Evolutionary conservation across 306 rosid genomes (phyloP).

Genomic region (Phaseolus lunatus): DNA sequence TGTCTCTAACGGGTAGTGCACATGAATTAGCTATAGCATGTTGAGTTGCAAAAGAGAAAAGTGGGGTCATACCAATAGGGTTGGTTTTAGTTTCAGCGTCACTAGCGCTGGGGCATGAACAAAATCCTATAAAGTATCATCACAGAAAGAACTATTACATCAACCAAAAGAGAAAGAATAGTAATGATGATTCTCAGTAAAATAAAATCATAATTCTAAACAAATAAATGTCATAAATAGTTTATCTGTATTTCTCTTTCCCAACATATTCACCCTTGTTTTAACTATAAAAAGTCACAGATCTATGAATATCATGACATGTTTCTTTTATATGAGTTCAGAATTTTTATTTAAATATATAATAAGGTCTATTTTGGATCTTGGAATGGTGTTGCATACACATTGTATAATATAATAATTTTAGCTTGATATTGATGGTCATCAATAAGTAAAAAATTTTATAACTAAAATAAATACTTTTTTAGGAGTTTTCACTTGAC

Average conservation of each 20-base stretch:
- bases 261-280: not conserved
- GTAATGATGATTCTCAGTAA: not conserved
- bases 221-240: not conserved
- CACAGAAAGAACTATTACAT: not conserved
- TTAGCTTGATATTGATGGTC: too few relatives aligned
- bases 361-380: too few relatives aligned
- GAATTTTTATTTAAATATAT: not conserved
- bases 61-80: not conserved
- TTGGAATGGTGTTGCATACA: too few relatives aligned
- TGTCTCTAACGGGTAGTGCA: slow-evolving; percentile 5
- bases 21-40: not conserved
- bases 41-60: slow-evolving; percentile 8
- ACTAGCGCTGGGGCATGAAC: slow-evolving; percentile 18
- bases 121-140: slow-evolving; percentile 19
- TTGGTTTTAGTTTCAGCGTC: slow-evolving; percentile 25
- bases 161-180: slow-evolving; percentile 17
- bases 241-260: not conserved
- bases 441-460: too few relatives aligned
- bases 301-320: not conserved
- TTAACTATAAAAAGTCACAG: not conserved
- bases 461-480: too few relatives aligned
- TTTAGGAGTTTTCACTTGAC: too few relatives aligned
- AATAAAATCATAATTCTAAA: not conserved
- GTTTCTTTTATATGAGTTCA: not conserved
- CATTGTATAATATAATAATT: too few relatives aligned